Conservation (phyloP, 768 basidiomycete genomes). For the Nidularia pulvinata region DNA sequence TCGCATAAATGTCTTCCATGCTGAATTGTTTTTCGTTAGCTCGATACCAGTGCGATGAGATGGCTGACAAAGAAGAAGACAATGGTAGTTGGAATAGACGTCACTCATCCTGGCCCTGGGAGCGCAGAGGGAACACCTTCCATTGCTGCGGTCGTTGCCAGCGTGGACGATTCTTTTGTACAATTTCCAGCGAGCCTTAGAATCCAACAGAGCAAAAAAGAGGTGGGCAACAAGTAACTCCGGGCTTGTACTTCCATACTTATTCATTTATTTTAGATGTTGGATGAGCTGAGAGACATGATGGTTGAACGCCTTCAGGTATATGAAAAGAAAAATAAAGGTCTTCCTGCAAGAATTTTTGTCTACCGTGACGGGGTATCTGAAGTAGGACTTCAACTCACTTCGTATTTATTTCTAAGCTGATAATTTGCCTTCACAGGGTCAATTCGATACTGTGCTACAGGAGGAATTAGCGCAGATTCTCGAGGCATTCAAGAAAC, state of each 20-base stretch:
- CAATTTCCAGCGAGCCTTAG: constrained; percentile 78
- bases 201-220: constrained; percentile 59
- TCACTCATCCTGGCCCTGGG: constrained; percentile 75
- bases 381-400: constrained; percentile 43
- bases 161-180: constrained; percentile 64
- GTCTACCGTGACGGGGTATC: constrained; percentile 86
- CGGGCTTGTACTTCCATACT: constrained; percentile 3
- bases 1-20: neutral
- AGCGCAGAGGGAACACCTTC: constrained; percentile 76
- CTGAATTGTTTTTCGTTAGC: constrained; percentile 19
- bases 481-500: constrained; percentile 53
- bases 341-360: constrained; percentile 66
- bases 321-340: constrained; percentile 54
- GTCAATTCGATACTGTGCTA: constrained; percentile 69
- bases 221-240: constrained; percentile 19
- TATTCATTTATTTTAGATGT: constrained; percentile 49
- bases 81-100: constrained; percentile 87
- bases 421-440: constrained; percentile 36
- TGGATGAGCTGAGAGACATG: constrained; percentile 65
- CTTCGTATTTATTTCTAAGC: neutral
- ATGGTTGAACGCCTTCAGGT: constrained; percentile 64
- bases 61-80: constrained; percentile 72
- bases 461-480: constrained; percentile 63
- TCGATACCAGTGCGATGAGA: constrained; percentile 51
- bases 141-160: constrained; percentile 84